Evolutionary conservation across 2,329 filamentous ascomycete species (phyloP).

Genomic region (Talaromyces sp.): DNA sequence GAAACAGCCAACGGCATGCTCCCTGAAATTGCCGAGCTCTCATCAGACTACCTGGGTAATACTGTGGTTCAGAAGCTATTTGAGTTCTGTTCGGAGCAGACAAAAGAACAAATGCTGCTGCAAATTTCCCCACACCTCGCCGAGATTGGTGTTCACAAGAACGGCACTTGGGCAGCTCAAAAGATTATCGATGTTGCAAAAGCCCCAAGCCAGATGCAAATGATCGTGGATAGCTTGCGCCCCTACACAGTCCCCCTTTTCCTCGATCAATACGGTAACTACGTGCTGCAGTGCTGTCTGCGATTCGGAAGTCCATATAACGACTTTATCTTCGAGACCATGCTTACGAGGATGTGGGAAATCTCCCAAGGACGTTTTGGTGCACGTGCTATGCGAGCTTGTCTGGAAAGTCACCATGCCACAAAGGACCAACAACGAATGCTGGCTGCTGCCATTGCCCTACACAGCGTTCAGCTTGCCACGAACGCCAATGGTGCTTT

Average conservation of each 20-base stretch:
- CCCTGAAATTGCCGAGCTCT: slow-evolving; percentile 88
- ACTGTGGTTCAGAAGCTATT: slow-evolving; percentile 99
- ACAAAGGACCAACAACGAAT: slow-evolving; percentile 94
- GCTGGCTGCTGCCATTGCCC: slow-evolving; percentile 89
- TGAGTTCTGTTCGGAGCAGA: slow-evolving; percentile 85
- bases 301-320: slow-evolving; percentile 87
- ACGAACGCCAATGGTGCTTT: slow-evolving; percentile 95
- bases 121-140: slow-evolving; percentile 89
- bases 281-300: slow-evolving; percentile 92
- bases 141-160: slow-evolving; percentile 98
- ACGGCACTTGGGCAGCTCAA: slow-evolving; percentile 97
- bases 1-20: slow-evolving; percentile 90
- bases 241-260: slow-evolving; percentile 88
- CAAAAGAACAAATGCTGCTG: slow-evolving; percentile 85
- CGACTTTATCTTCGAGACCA: slow-evolving; percentile 96
- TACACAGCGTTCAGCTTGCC: slow-evolving; percentile 92
- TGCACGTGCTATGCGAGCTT: slow-evolving; percentile 92
- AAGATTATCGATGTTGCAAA: slow-evolving; percentile 98
- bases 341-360: slow-evolving; percentile 92
- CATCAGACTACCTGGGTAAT: slow-evolving; percentile 95
- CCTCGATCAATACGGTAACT: slow-evolving; percentile 97
- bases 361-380: slow-evolving; percentile 89
- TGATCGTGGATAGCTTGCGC: slow-evolving; percentile 79
- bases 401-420: slow-evolving; percentile 90
- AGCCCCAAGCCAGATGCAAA: slow-evolving; percentile 72